Evolutionary conservation across 2,329 filamentous ascomycete genomes (phyloP), one percentile per base, ranked within the genome.

Genomic region (Botryosphaeria agaves): DNA sequence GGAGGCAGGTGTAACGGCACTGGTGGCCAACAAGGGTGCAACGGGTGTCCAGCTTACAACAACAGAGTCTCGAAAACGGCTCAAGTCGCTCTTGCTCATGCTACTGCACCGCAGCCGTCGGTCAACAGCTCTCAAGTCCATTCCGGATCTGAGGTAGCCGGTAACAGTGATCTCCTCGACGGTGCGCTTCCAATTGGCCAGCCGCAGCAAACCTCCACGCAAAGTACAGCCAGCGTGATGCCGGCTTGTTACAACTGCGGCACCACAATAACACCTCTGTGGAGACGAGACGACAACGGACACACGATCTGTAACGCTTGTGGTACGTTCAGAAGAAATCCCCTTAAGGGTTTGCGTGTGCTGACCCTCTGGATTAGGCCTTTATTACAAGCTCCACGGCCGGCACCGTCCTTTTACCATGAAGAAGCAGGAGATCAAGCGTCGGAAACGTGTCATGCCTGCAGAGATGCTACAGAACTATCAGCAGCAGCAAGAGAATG

Each of bases 221-320:
- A 56, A 39, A 49, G 35, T 37, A 64, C 69, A 3, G 69, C 69
- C 15, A 64, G 50, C 14, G 70, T 82, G 15, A 72, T 93, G 14
- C 84, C 92, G 39, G 85, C 89, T 8, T 98, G 89, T 43, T 85
- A 95, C 49, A 98, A 98, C 46, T 98, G 89, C 52, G 81, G 77
- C 18, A 98, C 89, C 8, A 95, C 89, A 0, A 87, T 95, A 32
- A 98, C 89, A 25, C 89, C 89, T 9, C 63, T 98, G 9, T 98
- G 89, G 89, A 71, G 89, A 47, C 70, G 89, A 44, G 89, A 95
- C 48, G 87, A 93, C 53, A 76, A 76, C 42, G 89, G 89, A 2
- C 85, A 94, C 56, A 92, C 87, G 4, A 98, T 98, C 39, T 98
- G 89, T 61, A 98, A 98, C 55, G 89, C 89, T 30, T 98, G 89